Evolutionary conservation across 2,329 filamentous ascomycete genomes (phyloP).

Genomic region (Calcarisporium arbuscula): DNA sequence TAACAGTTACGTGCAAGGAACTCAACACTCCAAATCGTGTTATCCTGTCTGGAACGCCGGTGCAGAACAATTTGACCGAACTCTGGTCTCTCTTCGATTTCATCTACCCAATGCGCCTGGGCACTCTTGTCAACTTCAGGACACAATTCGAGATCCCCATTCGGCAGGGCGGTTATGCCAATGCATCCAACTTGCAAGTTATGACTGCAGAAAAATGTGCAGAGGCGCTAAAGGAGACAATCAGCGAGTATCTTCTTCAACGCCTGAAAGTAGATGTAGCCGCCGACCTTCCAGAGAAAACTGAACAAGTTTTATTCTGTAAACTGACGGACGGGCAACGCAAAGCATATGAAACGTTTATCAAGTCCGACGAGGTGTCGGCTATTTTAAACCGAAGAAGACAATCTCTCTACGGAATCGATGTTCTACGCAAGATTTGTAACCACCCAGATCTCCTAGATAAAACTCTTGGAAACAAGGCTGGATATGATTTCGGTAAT

Average conservation of each 20-base stretch:
- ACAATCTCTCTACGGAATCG: slow-evolving; percentile 83
- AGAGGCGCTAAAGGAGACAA: slow-evolving; percentile 86
- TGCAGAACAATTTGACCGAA: slow-evolving; percentile 94
- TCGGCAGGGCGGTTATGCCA: slow-evolving; percentile 86
- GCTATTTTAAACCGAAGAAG: slow-evolving; percentile 69
- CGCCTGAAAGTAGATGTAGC: slow-evolving; percentile 92
- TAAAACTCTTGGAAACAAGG: slow-evolving; percentile 46
- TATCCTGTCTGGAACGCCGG: slow-evolving; percentile 92
- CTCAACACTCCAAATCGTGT: slow-evolving; percentile 82
- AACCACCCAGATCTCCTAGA: slow-evolving; percentile 90
- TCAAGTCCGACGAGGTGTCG: slow-evolving; percentile 78
- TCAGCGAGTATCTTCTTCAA: slow-evolving; percentile 88
- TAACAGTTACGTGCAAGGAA: slow-evolving; percentile 94
- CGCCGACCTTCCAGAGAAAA: slow-evolving; percentile 89
- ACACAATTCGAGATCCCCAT: slow-evolving; percentile 93
- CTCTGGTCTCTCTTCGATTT: slow-evolving; percentile 98
- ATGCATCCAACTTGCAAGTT: slow-evolving; percentile 88
- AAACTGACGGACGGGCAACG: slow-evolving; percentile 75
- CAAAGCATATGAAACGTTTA: slow-evolving; percentile 72
- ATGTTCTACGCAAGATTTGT: slow-evolving; percentile 90
- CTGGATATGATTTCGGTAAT: slow-evolving; percentile 70
- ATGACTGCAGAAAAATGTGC: slow-evolving; percentile 93
- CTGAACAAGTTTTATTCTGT: slow-evolving; percentile 92
- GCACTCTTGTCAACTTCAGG: slow-evolving; percentile 84
- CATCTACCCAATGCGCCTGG: slow-evolving; percentile 91